Evolutionary conservation across 2,329 filamentous ascomycete species (phyloP).

Genomic region (Pseudogymnoascus destructans): DNA sequence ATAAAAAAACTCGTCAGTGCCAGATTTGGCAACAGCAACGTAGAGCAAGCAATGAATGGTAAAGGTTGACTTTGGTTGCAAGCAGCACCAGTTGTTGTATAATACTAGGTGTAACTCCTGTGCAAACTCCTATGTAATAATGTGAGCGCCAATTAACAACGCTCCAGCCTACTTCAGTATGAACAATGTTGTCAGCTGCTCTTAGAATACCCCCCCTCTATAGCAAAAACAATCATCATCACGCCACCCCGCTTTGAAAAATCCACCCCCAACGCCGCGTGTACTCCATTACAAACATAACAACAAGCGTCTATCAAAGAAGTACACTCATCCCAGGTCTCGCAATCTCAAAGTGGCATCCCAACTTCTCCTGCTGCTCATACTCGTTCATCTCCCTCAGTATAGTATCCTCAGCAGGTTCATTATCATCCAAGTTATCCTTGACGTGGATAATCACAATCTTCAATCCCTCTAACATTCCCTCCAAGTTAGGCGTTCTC

Average conservation of each 20-base stretch:
- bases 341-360: constrained; percentile 69
- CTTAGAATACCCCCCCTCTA: not conserved
- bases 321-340: constrained; percentile 45
- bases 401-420: constrained; percentile 51
- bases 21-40: not conserved
- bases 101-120: not conserved
- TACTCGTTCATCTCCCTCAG: constrained; percentile 53
- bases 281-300: not conserved
- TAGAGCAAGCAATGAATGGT: not conserved
- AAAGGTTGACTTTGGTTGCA: not conserved
- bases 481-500: constrained; percentile 6
- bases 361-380: constrained; percentile 43
- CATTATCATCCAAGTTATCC: constrained; percentile 64
- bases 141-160: not conserved
- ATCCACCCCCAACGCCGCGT: not conserved
- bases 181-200: not conserved
- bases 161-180: not conserved
- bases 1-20: not conserved
- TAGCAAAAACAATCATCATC: not conserved
- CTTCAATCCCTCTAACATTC: constrained; percentile 51
- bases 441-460: constrained; percentile 92
- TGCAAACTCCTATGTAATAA: not conserved
- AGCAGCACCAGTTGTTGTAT: not conserved
- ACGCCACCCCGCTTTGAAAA: not conserved
- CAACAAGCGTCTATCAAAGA: not conserved